Conservation (phyloP, 2,329 filamentous ascomycete genomes). For the Venturia nashicola region DNA sequence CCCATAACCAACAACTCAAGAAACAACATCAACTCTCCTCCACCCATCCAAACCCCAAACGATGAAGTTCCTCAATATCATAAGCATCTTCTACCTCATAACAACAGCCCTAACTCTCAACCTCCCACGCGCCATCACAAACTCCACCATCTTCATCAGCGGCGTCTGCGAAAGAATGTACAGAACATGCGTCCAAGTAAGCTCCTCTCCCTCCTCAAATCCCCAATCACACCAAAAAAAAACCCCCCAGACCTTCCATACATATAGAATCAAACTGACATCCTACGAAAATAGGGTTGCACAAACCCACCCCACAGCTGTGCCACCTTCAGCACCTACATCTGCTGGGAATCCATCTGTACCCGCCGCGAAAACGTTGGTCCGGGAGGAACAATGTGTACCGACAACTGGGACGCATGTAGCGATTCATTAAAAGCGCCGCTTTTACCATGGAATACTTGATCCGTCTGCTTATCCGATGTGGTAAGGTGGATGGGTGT, state of each 20-base stretch:
- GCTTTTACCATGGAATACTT: not conserved
- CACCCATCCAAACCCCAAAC: not conserved
- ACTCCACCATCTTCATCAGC: not conserved
- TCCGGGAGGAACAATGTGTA: not conserved
- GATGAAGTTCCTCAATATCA: not conserved
- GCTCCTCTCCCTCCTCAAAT: not conserved
- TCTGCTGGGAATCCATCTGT: not conserved
- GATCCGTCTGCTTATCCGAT: not conserved
- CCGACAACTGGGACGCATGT: not conserved
- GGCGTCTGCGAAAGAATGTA: not conserved
- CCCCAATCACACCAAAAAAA: not conserved
- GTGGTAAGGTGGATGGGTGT: not conserved
- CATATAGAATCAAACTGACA: not conserved
- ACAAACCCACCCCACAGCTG: not conserved
- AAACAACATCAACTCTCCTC: not conserved
- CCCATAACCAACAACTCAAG: not conserved
- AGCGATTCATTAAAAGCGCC: not conserved
- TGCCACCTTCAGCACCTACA: not conserved
- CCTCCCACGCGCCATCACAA: not conserved
- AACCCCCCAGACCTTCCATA: too few relatives aligned
- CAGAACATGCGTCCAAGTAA: not conserved
- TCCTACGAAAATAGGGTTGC: not conserved
- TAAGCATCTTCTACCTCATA: not conserved
- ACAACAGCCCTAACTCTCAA: not conserved
- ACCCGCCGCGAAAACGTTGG: not conserved